phyloP scores from a whole-genome alignment of 805 yeast species.

The Metschnikowia anglica region DNA sequence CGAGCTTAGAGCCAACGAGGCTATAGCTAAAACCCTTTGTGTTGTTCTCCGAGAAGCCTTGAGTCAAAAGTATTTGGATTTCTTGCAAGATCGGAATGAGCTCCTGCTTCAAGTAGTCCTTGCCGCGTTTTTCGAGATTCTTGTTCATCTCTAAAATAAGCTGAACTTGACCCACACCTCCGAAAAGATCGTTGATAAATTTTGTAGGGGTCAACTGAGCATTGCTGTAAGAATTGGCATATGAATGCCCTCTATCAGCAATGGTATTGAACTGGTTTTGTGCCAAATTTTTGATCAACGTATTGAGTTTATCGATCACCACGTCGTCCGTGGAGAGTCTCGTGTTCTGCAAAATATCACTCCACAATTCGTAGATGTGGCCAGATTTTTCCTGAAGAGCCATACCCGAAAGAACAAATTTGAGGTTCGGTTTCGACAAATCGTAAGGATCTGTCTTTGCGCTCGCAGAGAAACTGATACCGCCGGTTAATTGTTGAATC shows the following conservation, averaged over 20 bases:
- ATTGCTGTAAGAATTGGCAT: slow-evolving; percentile 67
- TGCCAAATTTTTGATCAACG: slow-evolving; percentile 69
- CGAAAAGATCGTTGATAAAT: slow-evolving; percentile 58
- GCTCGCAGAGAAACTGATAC: slow-evolving; percentile 62
- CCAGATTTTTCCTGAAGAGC: slow-evolving; percentile 63
- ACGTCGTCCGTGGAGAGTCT: slow-evolving; percentile 52
- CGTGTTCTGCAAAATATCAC: slow-evolving; percentile 66
- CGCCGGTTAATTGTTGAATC: slow-evolving; percentile 83
- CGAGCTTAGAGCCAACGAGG: slow-evolving; percentile 56
- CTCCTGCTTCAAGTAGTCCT: slow-evolving; percentile 39
- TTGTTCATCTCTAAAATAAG: slow-evolving; percentile 61
- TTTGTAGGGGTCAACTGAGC: slow-evolving; percentile 62
- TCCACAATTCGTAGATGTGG: slow-evolving; percentile 64
- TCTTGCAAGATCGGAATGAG: slow-evolving; percentile 63
- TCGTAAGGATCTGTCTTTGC: slow-evolving; percentile 55
- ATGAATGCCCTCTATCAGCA: slow-evolving; percentile 86
- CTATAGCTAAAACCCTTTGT: slow-evolving; percentile 46
- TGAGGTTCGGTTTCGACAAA: slow-evolving; percentile 48
- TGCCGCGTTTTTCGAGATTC: slow-evolving; percentile 43
- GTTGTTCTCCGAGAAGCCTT: slow-evolving; percentile 22
- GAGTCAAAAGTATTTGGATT: slow-evolving; percentile 46
- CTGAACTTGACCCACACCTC: slow-evolving; percentile 77
- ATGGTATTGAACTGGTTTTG: slow-evolving; percentile 76
- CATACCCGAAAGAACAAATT: slow-evolving; percentile 63
- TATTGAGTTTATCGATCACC: slow-evolving; percentile 62